Conservation (phyloP, 331 rosid species). For the Spiraea crenata region DNA sequence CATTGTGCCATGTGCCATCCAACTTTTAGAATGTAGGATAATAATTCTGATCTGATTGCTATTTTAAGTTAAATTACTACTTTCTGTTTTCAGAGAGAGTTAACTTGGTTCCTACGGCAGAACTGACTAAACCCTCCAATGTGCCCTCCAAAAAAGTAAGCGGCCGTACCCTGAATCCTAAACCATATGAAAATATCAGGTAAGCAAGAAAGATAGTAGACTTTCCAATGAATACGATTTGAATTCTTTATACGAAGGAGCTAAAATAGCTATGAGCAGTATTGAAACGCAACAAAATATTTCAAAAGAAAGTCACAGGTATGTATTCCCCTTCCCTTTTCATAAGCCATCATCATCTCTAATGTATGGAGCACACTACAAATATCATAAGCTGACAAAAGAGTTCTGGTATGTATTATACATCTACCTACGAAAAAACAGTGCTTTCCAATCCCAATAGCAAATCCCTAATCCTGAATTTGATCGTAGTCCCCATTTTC, state of each 20-base stretch:
- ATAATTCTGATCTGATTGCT: too few relatives aligned
- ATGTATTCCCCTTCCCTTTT: conserved; percentile 24
- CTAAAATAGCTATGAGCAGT: neutral
- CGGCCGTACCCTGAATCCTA: too few relatives aligned
- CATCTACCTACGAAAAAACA: conserved; percentile 48
- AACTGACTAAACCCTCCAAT: too few relatives aligned
- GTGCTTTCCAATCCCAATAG: conserved; percentile 24
- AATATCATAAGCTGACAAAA: conserved; percentile 41
- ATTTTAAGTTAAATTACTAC: too few relatives aligned
- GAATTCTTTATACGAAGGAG: neutral
- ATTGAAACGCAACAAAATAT: conserved; percentile 23
- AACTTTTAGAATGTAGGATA: too few relatives aligned
- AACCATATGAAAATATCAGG: too few relatives aligned
- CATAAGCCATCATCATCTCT: conserved; percentile 46
- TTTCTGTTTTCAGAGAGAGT: too few relatives aligned
- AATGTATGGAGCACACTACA: conserved; percentile 56
- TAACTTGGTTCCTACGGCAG: too few relatives aligned
- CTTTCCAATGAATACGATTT: neutral
- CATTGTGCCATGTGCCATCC: too few relatives aligned
- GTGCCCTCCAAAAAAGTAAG: too few relatives aligned
- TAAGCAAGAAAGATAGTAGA: too few relatives aligned
- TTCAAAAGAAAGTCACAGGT: conserved; percentile 26
- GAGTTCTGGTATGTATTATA: conserved; percentile 53
- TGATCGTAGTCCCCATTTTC: conserved; percentile 80
- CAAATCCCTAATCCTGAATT: conserved; percentile 60